A percentile compares a stretch with the other conserved stretches of the same genome.
Evolutionary conservation across 2,329 filamentous ascomycete species (phyloP).

Genomic region (Colletotrichum sp.): DNA sequence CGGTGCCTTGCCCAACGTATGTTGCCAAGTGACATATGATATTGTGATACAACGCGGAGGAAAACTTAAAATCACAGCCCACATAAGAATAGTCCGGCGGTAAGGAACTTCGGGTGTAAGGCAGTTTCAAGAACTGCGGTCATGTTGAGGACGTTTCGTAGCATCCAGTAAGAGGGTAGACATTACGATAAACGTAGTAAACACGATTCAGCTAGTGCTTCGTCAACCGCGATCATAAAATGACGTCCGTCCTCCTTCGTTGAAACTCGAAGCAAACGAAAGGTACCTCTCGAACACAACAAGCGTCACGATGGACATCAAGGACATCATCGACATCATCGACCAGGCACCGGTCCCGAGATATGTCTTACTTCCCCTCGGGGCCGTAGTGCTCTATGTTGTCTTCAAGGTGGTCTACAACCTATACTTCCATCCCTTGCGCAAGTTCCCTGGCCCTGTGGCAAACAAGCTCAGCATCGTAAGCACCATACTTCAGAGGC

Average conservation of each 20-base stretch:
- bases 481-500: not conserved
- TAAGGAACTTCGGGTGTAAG: not conserved
- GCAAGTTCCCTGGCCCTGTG: not conserved
- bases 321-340: not conserved
- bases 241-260: not conserved
- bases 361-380: not conserved
- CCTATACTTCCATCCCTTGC: not conserved
- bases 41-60: not conserved
- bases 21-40: not conserved
- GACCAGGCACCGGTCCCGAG: not conserved
- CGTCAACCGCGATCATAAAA: not conserved
- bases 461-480: not conserved
- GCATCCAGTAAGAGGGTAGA: not conserved
- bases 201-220: not conserved
- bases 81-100: not conserved
- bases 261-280: not conserved
- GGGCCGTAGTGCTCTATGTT: not conserved
- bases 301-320: not conserved
- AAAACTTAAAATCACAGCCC: not conserved
- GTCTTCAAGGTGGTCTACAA: not conserved
- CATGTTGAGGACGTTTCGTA: not conserved
- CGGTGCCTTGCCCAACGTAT: not conserved
- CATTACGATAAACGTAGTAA: not conserved
- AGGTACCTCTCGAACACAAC: not conserved
- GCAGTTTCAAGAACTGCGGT: not conserved